Evolutionary conservation across 345 rosid species (phyloP).

Genomic region (Microthlaspi erraticum): DNA sequence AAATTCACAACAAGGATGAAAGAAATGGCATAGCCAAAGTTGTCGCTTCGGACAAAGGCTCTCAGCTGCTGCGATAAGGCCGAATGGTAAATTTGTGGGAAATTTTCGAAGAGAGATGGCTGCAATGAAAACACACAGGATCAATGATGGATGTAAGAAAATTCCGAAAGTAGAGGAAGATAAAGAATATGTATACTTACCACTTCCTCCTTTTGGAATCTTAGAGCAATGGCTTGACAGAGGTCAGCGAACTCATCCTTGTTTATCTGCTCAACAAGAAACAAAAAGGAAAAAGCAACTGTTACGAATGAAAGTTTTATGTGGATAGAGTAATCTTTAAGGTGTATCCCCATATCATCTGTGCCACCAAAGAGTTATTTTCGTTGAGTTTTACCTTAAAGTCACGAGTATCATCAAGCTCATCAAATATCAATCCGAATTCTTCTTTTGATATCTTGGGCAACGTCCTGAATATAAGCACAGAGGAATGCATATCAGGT

Average conservation of each 20-base stretch:
- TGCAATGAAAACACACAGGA: slow-evolving; percentile 49
- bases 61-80: slow-evolving; percentile 74
- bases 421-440: slow-evolving; percentile 81
- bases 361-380: slow-evolving; percentile 16
- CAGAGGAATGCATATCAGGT: slow-evolving; percentile 18
- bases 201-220: slow-evolving; percentile 86
- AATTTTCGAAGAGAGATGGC: slow-evolving; percentile 76
- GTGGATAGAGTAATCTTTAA: slow-evolving; percentile 15
- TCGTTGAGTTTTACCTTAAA: slow-evolving; percentile 67
- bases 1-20: slow-evolving; percentile 78
- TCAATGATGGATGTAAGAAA: slow-evolving; percentile 52
- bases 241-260: slow-evolving; percentile 89
- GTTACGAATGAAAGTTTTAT: slow-evolving; percentile 1
- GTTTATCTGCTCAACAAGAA: slow-evolving; percentile 64
- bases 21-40: slow-evolving; percentile 76
- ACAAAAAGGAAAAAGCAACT: slow-evolving; percentile 18
- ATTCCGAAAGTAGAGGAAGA: slow-evolving; percentile 32
- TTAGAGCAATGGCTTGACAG: slow-evolving; percentile 91
- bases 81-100: slow-evolving; percentile 66
- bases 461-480: slow-evolving; percentile 60
- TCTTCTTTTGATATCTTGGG: slow-evolving; percentile 90
- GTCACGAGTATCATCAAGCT: slow-evolving; percentile 89
- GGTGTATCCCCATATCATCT: slow-evolving; percentile 28
- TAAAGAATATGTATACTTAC: slow-evolving; percentile 58
- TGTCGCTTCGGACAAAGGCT: slow-evolving; percentile 67